phyloP scores from a whole-genome alignment of 2,329 filamentous ascomycete genomes.

The Aspergillus sp. region DNA sequence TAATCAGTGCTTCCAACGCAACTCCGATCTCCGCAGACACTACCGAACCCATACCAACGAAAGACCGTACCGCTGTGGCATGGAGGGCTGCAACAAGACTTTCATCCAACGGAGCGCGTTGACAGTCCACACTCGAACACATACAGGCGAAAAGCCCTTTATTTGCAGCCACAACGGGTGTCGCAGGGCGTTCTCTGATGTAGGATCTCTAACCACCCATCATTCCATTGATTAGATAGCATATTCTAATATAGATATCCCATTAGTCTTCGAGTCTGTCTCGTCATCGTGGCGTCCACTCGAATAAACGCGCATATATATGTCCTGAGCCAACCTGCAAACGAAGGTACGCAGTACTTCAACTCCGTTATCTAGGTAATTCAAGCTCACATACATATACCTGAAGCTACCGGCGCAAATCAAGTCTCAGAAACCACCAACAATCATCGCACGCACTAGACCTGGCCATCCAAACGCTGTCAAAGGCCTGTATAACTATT shows the following conservation, averaged over 20 bases:
- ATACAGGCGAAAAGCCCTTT: constrained; percentile 48
- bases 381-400: no score
- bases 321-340: constrained; percentile 42
- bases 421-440: no score
- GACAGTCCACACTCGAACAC: constrained; percentile 47
- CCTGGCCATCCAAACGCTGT: no score
- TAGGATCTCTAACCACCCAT: constrained; percentile 32
- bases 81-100: constrained; percentile 47
- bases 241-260: no score
- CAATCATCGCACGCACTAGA: no score
- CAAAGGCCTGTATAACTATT: no score
- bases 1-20: no score
- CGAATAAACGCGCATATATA: constrained; percentile 41
- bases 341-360: constrained; percentile 40
- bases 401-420: no score
- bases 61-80: constrained; percentile 46
- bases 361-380: no score
- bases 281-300: constrained; percentile 41
- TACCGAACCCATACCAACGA: constrained; percentile 51
- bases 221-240: no score
- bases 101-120: constrained; percentile 50
- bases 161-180: constrained; percentile 44
- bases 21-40: constrained; percentile 49
- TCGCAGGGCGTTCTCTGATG: constrained; percentile 46
- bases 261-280: constrained; percentile 42